Evolutionary conservation across 2,329 filamentous ascomycete genomes (phyloP), one percentile per base, ranked within the genome.

Genomic region (Botrytis porri): DNA sequence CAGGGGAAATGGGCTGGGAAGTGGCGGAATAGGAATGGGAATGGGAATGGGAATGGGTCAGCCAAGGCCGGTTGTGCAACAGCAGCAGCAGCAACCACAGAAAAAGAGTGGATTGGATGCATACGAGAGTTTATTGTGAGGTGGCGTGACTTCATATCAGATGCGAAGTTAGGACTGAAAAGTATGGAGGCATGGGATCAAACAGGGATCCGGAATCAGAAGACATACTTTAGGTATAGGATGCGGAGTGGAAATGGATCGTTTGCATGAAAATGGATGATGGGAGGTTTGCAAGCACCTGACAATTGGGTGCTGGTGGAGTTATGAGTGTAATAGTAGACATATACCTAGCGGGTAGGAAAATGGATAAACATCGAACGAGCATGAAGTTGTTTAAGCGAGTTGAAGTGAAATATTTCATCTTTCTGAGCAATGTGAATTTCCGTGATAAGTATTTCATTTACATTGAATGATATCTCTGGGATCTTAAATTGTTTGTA

Each of bases 101-200:
- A 81, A 82, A 74, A 83, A 83, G 73, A 78, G 76, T 22, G 86
- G 86, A 2, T 78, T 88, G 73, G 87, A 88, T 79, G 86, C 86
- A 74, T 88, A 85, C 78, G 85, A 88, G 76, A 88, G 87, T 79
- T 82, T 89, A 75, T 78, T 88, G 74, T 89, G 67, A 77, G 81
- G 51, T 29, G 14, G 48, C 10, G 48, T 16, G 25, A 51, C 48
- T 51, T n/a, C 22, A n/a, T 51, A 14, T n/a, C 22, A 10, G 4
- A 16, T 16, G 18, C 3, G 61, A 22, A 18, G 16, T 10, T 35
- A 35, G 18, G 25, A 20, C 25, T n/a, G 29, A 12, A n/a, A 14
- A 37, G 14, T 22, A 16, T 7, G 37, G 48, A n/a, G 32, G 22
- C 51, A 54, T 51, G 3, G 10, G 41, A 32, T n/a, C 45, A 32